Evolutionary conservation across 805 yeast species (phyloP).

Genomic region (Kodamaea kaohsiungensis): DNA sequence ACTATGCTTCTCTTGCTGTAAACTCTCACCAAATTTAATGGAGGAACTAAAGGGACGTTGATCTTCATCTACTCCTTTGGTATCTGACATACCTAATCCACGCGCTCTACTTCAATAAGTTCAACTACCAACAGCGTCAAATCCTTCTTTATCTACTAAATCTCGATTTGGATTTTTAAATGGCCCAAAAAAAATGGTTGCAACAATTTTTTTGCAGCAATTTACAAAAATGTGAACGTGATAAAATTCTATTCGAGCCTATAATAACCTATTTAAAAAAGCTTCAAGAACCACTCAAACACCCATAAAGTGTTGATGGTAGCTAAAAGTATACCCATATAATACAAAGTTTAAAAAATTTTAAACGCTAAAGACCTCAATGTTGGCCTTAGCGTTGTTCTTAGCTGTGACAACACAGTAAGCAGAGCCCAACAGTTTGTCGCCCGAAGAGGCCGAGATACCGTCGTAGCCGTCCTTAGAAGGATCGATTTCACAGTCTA

Average conservation of each 20-base stretch:
- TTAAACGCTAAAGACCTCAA: slow-evolving; percentile 59
- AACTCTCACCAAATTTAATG: too few relatives aligned
- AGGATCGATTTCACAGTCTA: slow-evolving; percentile 83
- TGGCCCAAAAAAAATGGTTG: not conserved
- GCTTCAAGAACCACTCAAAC: not conserved
- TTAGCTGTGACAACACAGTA: slow-evolving; percentile 83
- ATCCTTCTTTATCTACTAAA: not conserved
- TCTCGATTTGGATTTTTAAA: not conserved
- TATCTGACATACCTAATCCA: too few relatives aligned
- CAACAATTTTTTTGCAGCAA: slow-evolving; percentile 3
- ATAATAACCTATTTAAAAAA: not conserved
- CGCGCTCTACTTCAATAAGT: too few relatives aligned
- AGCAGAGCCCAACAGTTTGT: slow-evolving; percentile 57
- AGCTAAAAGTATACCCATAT: not conserved
- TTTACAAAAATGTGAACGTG: not conserved
- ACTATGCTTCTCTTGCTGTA: too few relatives aligned
- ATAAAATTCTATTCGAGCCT: not conserved
- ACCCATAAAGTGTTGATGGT: not conserved
- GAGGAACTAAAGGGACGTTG: too few relatives aligned
- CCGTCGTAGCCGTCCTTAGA: slow-evolving; percentile 58
- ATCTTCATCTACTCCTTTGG: too few relatives aligned
- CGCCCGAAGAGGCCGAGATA: slow-evolving; percentile 45
- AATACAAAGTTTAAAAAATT: not conserved
- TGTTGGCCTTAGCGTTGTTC: slow-evolving; percentile 60
- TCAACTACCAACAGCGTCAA: not conserved